Evolutionary conservation across 1,284 basidiomycete genomes (phyloP).

Genomic region (Cutaneotrichosporon mucoides): DNA sequence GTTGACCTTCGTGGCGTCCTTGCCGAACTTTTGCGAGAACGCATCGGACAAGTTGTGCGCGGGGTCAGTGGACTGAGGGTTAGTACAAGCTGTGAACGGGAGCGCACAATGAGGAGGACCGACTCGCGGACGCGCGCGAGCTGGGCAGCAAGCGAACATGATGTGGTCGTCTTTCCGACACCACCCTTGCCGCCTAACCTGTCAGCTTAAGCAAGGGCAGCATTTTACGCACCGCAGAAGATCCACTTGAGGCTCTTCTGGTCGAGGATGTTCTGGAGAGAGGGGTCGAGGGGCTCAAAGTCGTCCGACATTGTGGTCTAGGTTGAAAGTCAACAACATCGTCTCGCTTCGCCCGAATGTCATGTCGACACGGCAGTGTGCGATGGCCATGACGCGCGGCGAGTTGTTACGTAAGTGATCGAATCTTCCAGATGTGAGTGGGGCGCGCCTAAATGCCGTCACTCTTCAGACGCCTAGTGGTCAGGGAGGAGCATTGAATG

Average conservation of each 20-base stretch:
- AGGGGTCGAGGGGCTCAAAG: conserved; percentile 59
- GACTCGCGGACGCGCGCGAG: conserved; percentile 80
- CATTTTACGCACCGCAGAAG: conserved; percentile 70
- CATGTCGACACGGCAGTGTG: neutral
- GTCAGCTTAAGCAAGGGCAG: conserved; percentile 1
- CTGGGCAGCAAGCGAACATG: conserved; percentile 92
- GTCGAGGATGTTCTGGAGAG: conserved; percentile 83
- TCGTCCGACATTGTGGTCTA: conserved; percentile 21
- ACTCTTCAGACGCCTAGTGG: no score
- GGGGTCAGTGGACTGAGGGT: conserved; percentile 85
- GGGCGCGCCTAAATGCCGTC: no score
- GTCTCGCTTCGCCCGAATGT: neutral
- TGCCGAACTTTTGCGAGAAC: conserved; percentile 98
- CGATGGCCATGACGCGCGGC: no score
- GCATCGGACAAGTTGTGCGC: conserved; percentile 99
- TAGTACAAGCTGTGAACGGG: no score
- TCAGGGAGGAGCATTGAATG: no score
- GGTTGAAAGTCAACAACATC: neutral
- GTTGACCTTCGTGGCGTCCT: conserved; percentile 98
- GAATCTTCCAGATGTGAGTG: no score
- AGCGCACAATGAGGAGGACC: conserved; percentile 81
- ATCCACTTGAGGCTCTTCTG: conserved; percentile 90
- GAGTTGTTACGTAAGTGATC: no score
- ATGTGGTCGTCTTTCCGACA: conserved; percentile 91
- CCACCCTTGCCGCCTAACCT: conserved; percentile 82